Evolutionary conservation across 352 stramenopile species (phyloP), one percentile per base, ranked within the genome.

Genomic region (Phytophthora fragariae): DNA sequence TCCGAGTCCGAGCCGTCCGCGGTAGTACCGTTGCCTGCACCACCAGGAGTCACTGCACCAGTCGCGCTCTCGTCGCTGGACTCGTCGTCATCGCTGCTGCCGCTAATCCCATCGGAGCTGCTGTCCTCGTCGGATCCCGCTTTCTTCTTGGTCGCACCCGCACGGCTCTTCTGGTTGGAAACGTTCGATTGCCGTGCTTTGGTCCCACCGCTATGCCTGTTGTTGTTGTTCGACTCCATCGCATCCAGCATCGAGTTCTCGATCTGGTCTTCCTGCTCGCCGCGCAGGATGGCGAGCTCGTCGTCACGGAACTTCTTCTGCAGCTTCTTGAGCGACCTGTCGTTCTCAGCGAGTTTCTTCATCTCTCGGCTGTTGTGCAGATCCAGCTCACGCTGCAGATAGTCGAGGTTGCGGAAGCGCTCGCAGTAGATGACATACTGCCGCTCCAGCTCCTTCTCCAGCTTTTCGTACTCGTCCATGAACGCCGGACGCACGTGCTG

Each of bases 381-480:
- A 62, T 98, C 88, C 59, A 99, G 79, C 68, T 99, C 94, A 24
- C 91, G 85, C 84, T 99, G 93, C 62, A 99, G 64, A 77, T 99
- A 99, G 83, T 99, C 96, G 24, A 99, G 76, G 76, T 99, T 99
- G 35, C 97, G 90, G 73, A 98, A 98, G 4, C 94, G 88, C 69
- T 98, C 92, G 67, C 97, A 96, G 76, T 98, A 98, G 54, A 95
- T 83, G 31, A 97, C 93, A 69, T 99, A 99, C 76, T 99, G 94
- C 5, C 93, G 88, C 80, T 98, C 90, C 44, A 99, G 87, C 62
- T 99, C 97, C 50, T 95, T 92, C 82, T 99, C 97, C 17, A 99
- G 88, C 81, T 98, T 97, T 66, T 99, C 97, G 64, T 99, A 98
- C 79, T 99, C 97, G 80, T 99, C 97, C 92, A 98, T 99, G 70